phyloP scores from a whole-genome alignment of 2,329 filamentous ascomycete genomes.

The Botrytis porri region DNA sequence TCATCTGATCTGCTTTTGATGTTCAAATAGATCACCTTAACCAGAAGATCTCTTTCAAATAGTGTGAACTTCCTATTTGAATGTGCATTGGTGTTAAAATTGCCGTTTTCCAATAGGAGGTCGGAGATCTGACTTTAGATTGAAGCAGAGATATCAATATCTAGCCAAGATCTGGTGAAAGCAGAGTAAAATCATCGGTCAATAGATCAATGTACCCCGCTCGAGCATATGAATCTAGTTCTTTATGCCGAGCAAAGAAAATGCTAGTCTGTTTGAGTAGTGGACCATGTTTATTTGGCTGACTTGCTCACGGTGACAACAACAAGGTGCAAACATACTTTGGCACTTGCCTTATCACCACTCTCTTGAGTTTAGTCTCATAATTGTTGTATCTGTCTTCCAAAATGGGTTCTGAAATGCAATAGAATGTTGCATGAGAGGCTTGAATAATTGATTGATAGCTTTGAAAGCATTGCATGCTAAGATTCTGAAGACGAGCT shows the following conservation, averaged over 20 bases:
- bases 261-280: neutral
- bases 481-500: neutral
- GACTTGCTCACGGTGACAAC: neutral
- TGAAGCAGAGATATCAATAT: neutral
- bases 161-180: neutral
- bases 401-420: neutral
- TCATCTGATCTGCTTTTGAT: neutral
- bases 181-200: neutral
- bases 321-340: neutral
- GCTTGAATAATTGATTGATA: neutral
- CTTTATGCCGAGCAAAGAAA: neutral
- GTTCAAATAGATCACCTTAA: no score
- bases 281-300: neutral
- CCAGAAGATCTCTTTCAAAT: no score
- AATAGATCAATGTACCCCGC: neutral
- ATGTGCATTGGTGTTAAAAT: no score
- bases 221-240: neutral
- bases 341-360: neutral
- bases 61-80: no score
- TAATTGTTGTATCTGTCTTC: neutral
- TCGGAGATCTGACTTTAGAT: no score
- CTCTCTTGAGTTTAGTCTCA: no score
- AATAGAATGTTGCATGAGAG: neutral
- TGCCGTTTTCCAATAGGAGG: no score
- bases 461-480: neutral